Evolutionary conservation across 257 asterid genomes (phyloP), one percentile per base, ranked within the genome.

Genomic region (Haberlea rhodopensis): DNA sequence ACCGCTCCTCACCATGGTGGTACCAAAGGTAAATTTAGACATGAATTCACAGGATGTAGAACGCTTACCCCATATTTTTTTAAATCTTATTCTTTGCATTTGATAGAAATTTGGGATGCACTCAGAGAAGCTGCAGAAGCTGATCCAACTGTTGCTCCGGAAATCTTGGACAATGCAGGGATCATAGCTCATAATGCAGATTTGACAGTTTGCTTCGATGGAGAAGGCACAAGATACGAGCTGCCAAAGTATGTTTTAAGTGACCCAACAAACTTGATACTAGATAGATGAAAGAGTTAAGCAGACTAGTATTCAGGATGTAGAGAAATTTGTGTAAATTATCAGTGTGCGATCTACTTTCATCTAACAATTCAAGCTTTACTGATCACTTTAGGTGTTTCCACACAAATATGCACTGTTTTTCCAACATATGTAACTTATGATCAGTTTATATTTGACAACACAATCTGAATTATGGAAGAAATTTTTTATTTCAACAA

Each of bases 1-100:
- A 86, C 96, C 71, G 94, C 95, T 67, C 94, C 96, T 60, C 95
- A 86, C 76, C 78, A 89, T 72, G 96, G 96, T 61, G 96, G 96
- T 24, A 75, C 70, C 31, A 85, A 82, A 78, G 95, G 96, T 86
- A 81, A 23, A 16, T 19, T 15, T 8, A 49, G 45, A 8, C 43
- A 5, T 53, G 37, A 19, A 22, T 5, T 48, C 3, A 45, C n/a
- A 10, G 1, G 26, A 16, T 7, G 62, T 7, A n/a, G 19, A 43
- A 15, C 20, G 15, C 51, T 29, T 11, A 18, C 48, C 23, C 46
- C 46, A 45, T n/a, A n/a, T 13, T 20, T 45, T 28, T 55, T 5
- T 10, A 24, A 40, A 45, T 58, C 29, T 37, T 43, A 5, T 13
- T 18, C 13, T 34, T 31, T 27, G 29, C 16, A 20, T 23, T 53